Evolutionary conservation across 2,329 filamentous ascomycete genomes (phyloP).

Genomic region (Volutella citrinella): DNA sequence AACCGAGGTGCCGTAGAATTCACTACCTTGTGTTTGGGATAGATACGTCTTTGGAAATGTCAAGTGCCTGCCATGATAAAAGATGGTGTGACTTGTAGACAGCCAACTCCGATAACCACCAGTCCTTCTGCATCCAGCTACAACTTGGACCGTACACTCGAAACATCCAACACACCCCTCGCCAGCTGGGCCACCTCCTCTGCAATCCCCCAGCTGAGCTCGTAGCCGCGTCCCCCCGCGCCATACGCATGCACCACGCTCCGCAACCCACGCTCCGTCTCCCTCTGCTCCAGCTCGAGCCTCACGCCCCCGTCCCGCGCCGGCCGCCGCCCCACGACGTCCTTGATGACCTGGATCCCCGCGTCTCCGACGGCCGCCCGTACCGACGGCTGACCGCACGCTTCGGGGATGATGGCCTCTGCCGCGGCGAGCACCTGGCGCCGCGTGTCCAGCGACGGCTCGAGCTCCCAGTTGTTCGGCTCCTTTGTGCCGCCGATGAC

Average conservation of each 20-base stretch:
- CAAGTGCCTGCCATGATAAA: too few relatives aligned
- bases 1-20: slow-evolving; percentile 26
- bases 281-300: slow-evolving; percentile 23
- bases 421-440: slow-evolving; percentile 21
- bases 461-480: slow-evolving; percentile 50
- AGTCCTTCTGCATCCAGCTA: too few relatives aligned
- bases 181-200: slow-evolving; percentile 37
- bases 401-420: slow-evolving; percentile 10
- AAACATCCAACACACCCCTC: slow-evolving; percentile 12
- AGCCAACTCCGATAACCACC: too few relatives aligned
- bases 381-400: slow-evolving; percentile 7
- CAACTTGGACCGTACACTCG: too few relatives aligned
- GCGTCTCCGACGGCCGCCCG: background rate
- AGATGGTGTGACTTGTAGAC: too few relatives aligned
- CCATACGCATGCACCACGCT: slow-evolving; percentile 56
- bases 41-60: too few relatives aligned
- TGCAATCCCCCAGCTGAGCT: slow-evolving; percentile 59
- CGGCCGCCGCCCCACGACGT: slow-evolving; percentile 45
- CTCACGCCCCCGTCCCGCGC: slow-evolving; percentile 47
- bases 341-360: slow-evolving; percentile 40
- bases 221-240: slow-evolving; percentile 58
- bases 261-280: slow-evolving; percentile 8
- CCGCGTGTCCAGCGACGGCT: slow-evolving; percentile 46
- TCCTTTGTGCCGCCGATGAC: slow-evolving; percentile 67
- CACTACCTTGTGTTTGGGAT: too few relatives aligned